Conservation (phyloP, 176 grass and related monocot genomes). For the Paspalum notatum region DNA sequence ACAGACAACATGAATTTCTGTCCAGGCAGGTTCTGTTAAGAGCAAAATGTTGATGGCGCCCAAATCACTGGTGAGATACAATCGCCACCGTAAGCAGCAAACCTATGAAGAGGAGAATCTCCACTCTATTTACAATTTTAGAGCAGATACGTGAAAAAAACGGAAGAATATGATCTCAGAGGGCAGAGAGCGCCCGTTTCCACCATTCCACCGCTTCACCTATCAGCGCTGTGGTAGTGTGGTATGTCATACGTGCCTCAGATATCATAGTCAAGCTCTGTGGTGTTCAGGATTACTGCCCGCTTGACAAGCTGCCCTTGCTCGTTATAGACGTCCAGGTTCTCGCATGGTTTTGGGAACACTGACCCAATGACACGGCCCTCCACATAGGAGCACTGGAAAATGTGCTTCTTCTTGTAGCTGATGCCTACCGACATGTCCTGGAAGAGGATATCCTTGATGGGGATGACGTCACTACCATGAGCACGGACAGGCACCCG, state of each 20-base stretch:
- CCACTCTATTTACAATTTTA: slow-evolving; percentile 50
- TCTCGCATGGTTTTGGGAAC: slow-evolving; percentile 82
- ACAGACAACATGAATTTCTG: background rate
- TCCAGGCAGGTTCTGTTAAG: background rate
- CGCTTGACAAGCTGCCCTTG: slow-evolving; percentile 64
- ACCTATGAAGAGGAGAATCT: slow-evolving; percentile 39
- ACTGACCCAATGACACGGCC: slow-evolving; percentile 65
- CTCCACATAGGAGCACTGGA: slow-evolving; percentile 78
- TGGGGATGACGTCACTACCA: slow-evolving; percentile 79
- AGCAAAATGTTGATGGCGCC: background rate
- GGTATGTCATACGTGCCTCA: slow-evolving; percentile 41
- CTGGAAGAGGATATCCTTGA: slow-evolving; percentile 68
- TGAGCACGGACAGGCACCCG: slow-evolving; percentile 86
- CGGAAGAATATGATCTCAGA: background rate
- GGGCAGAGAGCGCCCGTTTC: background rate
- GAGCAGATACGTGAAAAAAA: background rate
- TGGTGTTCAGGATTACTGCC: slow-evolving; percentile 46
- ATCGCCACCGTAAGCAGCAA: slow-evolving; percentile 5
- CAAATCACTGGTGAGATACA: slow-evolving; percentile 41
- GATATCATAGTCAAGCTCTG: slow-evolving; percentile 87
- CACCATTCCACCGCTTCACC: background rate
- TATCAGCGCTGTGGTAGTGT: slow-evolving; percentile 17
- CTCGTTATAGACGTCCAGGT: slow-evolving; percentile 64
- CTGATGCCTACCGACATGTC: slow-evolving; percentile 83
- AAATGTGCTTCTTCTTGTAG: slow-evolving; percentile 98